Conservation (phyloP, 768 basidiomycete genomes). For the Naganishia kalamii region DNA sequence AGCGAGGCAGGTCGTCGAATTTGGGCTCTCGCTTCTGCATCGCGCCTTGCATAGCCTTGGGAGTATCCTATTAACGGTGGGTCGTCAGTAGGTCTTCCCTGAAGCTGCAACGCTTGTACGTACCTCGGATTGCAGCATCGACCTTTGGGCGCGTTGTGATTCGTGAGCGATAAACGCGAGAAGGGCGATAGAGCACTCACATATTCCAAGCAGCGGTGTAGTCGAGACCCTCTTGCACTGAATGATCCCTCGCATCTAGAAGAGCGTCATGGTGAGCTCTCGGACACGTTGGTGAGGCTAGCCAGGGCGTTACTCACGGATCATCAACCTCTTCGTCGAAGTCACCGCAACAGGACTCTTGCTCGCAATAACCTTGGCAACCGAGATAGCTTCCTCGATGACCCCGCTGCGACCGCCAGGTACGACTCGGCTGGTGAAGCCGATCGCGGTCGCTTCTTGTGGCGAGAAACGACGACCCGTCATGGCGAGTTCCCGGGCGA, state of each 20-base stretch:
- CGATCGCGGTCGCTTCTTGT: constrained; percentile 61
- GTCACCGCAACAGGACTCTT: constrained; percentile 76
- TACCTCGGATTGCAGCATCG: constrained; percentile 54
- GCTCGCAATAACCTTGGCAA: constrained; percentile 60
- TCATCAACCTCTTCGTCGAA: constrained; percentile 68
- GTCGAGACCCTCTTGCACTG: constrained; percentile 53
- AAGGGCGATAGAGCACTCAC: background rate
- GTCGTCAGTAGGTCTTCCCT: background rate
- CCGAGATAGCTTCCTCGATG: constrained; percentile 56
- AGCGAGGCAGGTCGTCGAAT: background rate
- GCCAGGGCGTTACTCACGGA: background rate
- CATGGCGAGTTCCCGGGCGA: constrained; percentile 68
- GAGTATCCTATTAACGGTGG: background rate
- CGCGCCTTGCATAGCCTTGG: background rate
- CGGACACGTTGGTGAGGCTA: background rate
- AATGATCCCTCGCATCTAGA: constrained; percentile 65
- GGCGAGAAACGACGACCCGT: constrained; percentile 67
- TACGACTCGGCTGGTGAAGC: constrained; percentile 68
- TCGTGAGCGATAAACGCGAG: background rate
- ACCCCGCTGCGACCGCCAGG: constrained; percentile 63
- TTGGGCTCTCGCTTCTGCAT: constrained; percentile 1
- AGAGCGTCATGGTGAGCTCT: background rate
- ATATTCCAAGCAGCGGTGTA: constrained; percentile 59
- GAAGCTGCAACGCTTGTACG: constrained; percentile 18
- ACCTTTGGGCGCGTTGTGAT: constrained; percentile 28